A percentile compares a stretch with the other conserved stretches of the same genome.
phyloP scores from a whole-genome alignment of 306 rosid genomes.

The Casuarina glauca region DNA sequence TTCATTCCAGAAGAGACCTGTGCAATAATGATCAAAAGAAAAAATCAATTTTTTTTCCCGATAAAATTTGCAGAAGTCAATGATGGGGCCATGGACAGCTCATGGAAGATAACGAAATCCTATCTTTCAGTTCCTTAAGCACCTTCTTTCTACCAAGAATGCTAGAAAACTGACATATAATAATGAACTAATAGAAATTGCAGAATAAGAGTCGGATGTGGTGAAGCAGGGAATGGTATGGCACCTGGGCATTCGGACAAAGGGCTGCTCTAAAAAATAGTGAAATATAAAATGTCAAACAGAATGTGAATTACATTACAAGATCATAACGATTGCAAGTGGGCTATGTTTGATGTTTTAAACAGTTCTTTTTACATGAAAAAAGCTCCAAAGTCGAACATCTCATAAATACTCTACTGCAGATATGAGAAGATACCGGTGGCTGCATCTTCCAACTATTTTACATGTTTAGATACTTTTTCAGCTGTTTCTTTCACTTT shows the following conservation, averaged over 20 bases:
- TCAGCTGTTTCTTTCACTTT: no score
- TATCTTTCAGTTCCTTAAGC: not conserved
- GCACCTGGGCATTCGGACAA: constrained; percentile 29
- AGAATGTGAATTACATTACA: not conserved
- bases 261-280: constrained; percentile 12
- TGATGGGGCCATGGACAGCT: constrained; percentile 1
- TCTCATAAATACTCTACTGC: not conserved
- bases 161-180: not conserved
- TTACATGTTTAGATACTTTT: no score
- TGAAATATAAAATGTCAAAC: not conserved
- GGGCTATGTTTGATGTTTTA: not conserved
- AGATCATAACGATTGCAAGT: not conserved
- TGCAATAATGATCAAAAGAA: not conserved
- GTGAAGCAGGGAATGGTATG: constrained; percentile 9
- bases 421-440: not conserved
- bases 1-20: not conserved
- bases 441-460: no score
- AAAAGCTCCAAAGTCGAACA: not conserved
- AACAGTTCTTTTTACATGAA: not conserved
- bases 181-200: constrained; percentile 1
- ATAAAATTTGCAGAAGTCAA: not conserved
- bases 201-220: constrained; percentile 9
- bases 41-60: not conserved
- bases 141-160: not conserved
- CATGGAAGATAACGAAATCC: constrained; percentile 3